These are phyloP conservation scores for Fusarium lyarnte DNA, from an alignment of 2,329 filamentous ascomycete genomes.

Conservation along the genomic window DNA sequence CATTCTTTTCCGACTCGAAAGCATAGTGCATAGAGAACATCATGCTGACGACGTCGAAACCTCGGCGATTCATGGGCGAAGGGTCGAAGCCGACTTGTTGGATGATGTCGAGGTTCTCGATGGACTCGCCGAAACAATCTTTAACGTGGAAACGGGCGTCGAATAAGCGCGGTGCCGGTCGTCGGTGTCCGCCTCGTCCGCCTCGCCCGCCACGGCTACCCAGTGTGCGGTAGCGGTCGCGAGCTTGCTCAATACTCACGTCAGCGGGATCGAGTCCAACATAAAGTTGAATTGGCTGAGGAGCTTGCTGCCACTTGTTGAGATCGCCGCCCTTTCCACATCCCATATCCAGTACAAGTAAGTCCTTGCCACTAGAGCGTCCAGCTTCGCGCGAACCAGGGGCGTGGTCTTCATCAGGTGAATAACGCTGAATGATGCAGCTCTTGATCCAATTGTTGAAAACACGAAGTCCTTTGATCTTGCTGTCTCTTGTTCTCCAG, in stretches of 20 bases:
- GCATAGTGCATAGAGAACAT: slow-evolving; percentile 99
- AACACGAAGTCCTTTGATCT: slow-evolving; percentile 91
- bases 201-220: slow-evolving; percentile 65
- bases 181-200: slow-evolving; percentile 60
- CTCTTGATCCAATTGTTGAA: slow-evolving; percentile 99
- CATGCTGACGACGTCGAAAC: slow-evolving; percentile 96
- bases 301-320: slow-evolving; percentile 94
- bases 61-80: slow-evolving; percentile 76
- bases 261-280: slow-evolving; percentile 95
- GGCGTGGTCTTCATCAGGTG: slow-evolving; percentile 78
- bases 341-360: slow-evolving; percentile 91
- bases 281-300: slow-evolving; percentile 90
- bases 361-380: slow-evolving; percentile 62
- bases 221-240: slow-evolving; percentile 84
- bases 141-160: slow-evolving; percentile 90
- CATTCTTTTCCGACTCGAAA: slow-evolving; percentile 91
- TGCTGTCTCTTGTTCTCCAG: slow-evolving; percentile 93
- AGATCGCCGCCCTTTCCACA: slow-evolving; percentile 97
- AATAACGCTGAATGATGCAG: slow-evolving; percentile 96
- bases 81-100: slow-evolving; percentile 87
- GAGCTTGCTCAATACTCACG: slow-evolving; percentile 89
- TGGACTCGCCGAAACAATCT: slow-evolving; percentile 88
- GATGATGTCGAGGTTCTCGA: slow-evolving; percentile 84
- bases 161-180: slow-evolving; percentile 70
- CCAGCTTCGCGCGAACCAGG: slow-evolving; percentile 67